These are phyloP conservation scores for Chamaenerion angustifolium DNA, from an alignment of 345 rosid genomes.

Conservation along the genomic window DNA sequence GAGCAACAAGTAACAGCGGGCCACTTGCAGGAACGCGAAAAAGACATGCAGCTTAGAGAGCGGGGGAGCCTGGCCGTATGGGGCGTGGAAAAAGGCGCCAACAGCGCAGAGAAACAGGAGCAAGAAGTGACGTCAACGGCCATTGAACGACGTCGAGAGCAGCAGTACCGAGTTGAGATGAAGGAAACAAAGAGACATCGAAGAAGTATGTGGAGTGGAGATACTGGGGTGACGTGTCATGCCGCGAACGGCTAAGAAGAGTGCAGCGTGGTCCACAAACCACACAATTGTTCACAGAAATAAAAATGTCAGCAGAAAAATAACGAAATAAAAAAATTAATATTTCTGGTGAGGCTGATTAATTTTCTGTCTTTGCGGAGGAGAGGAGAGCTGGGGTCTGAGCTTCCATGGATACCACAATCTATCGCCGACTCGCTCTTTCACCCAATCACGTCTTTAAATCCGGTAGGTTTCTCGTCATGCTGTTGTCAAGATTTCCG, in stretches of 20 bases:
- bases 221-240: too few relatives aligned
- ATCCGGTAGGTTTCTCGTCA: constrained; percentile 6
- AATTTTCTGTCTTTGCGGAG: neutral
- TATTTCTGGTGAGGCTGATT: neutral
- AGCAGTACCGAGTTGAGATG: neutral
- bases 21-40: neutral
- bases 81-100: neutral
- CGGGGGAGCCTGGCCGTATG: neutral
- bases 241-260: too few relatives aligned
- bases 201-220: too few relatives aligned
- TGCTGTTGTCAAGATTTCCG: neutral
- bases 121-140: constrained; percentile 5
- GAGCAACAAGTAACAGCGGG: too few relatives aligned
- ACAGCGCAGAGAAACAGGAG: neutral
- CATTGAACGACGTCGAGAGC: constrained; percentile 5
- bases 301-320: constrained; percentile 2
- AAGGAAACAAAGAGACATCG: too few relatives aligned
- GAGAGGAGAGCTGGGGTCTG: neutral
- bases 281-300: neutral
- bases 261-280: constrained; percentile 1
- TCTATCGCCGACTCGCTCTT: constrained; percentile 13
- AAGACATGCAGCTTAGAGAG: neutral
- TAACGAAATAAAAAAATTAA: neutral
- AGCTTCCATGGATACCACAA: constrained; percentile 16
- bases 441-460: constrained; percentile 12